phyloP scores from a whole-genome alignment of 331 rosid species.

The Quercus lobata region DNA sequence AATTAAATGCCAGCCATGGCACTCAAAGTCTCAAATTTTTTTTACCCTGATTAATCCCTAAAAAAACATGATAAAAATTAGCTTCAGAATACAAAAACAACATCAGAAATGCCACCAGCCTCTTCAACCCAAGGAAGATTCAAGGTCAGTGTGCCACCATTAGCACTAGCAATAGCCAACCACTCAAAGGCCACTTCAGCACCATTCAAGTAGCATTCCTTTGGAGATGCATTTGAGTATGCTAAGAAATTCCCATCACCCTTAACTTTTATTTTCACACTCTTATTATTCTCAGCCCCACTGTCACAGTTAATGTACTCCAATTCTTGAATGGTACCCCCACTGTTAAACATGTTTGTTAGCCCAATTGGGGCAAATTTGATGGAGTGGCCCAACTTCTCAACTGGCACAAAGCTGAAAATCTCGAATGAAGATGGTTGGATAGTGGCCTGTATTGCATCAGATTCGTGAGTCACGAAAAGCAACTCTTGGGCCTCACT shows the following conservation, averaged over 20 bases:
- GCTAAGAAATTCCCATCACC: slow-evolving; percentile 69
- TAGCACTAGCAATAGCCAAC: slow-evolving; percentile 2
- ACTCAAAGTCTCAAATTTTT: too few species aligned
- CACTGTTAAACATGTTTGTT: slow-evolving; percentile 60
- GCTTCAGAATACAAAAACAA: slow-evolving; percentile 40
- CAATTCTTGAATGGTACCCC: slow-evolving; percentile 57
- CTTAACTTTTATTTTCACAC: slow-evolving; percentile 49
- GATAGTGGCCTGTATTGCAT: slow-evolving; percentile 37
- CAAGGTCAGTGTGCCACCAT: slow-evolving; percentile 40
- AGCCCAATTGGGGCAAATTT: slow-evolving; percentile 79
- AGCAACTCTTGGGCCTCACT: slow-evolving; percentile 38
- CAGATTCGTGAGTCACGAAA: slow-evolving; percentile 38
- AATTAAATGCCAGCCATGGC: too few species aligned
- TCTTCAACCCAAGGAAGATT: slow-evolving; percentile 58
- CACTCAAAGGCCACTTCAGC: slow-evolving; percentile 46
- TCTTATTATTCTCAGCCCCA: slow-evolving; percentile 4
- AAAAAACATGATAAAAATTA: background rate
- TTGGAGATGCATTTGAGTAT: slow-evolving; percentile 59
- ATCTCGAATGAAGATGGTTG: slow-evolving; percentile 65
- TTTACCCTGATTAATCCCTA: too few species aligned
- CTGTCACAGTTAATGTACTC: slow-evolving; percentile 22
- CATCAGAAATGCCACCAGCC: slow-evolving; percentile 50
- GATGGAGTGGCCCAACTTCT: slow-evolving; percentile 23
- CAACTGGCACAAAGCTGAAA: slow-evolving; percentile 47
- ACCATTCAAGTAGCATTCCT: slow-evolving; percentile 47